A percentile compares a stretch with the other conserved stretches of the same genome.
Evolutionary conservation across 2,329 filamentous ascomycete genomes (phyloP).

Genomic region (Aplosporella prunicola): DNA sequence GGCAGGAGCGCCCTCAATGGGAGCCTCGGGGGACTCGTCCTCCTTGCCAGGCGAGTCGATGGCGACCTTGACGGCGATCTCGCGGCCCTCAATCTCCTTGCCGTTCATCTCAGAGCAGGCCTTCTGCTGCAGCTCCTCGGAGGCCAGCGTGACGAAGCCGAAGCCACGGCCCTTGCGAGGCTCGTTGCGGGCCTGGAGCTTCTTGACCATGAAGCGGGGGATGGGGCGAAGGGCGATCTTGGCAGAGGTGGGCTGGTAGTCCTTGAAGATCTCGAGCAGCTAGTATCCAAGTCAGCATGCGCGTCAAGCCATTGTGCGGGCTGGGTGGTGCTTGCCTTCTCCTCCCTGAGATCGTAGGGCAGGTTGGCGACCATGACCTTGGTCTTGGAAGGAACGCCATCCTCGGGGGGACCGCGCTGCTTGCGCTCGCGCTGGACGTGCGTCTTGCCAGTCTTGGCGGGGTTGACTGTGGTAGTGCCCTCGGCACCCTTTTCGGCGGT

Average conservation of each 20-base stretch:
- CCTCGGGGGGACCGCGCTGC: slow-evolving; percentile 91
- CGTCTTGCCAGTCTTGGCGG: slow-evolving; percentile 33
- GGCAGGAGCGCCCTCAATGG: slow-evolving; percentile 32
- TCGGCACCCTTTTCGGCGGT: slow-evolving; percentile 44
- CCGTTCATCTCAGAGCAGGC: slow-evolving; percentile 97
- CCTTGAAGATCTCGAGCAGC: slow-evolving; percentile 95
- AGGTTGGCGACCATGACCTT: slow-evolving; percentile 99
- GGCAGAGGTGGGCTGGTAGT: slow-evolving; percentile 84
- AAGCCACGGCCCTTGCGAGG: slow-evolving; percentile 98
- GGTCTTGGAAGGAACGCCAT: slow-evolving; percentile 96
- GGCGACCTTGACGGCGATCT: slow-evolving; percentile 99
- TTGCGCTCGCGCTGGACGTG: slow-evolving; percentile 50
- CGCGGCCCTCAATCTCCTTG: slow-evolving; percentile 96
- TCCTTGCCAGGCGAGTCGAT: slow-evolving; percentile 99
- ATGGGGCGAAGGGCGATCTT: slow-evolving; percentile 99
- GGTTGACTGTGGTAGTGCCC: slow-evolving; percentile 32
- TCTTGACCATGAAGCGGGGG: slow-evolving; percentile 99
- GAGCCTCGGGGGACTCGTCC: slow-evolving; percentile 56
- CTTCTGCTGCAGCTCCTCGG: slow-evolving; percentile 95
- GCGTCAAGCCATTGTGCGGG: neutral
- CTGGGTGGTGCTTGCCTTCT: slow-evolving; percentile 61
- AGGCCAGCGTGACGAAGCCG: slow-evolving; percentile 91
- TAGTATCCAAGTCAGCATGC: slow-evolving; percentile 33
- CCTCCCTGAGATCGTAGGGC: slow-evolving; percentile 94
- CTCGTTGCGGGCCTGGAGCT: slow-evolving; percentile 96